phyloP scores from a whole-genome alignment of 441 rosid species.

The Mallotus repandus region DNA sequence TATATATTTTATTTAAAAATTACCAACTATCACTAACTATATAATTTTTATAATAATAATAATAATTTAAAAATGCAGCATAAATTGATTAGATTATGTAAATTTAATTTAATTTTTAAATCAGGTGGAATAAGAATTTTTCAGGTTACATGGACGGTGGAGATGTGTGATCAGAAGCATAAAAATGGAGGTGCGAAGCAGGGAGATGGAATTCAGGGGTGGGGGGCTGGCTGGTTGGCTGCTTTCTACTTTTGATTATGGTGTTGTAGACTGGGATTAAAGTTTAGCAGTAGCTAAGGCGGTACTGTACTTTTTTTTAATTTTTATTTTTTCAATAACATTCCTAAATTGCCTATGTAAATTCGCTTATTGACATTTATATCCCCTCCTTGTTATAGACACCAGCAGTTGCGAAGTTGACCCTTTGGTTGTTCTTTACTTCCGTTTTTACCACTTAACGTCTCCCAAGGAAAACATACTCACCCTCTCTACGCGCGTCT shows the following conservation, averaged over 20 bases:
- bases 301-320: slow-evolving; percentile 16
- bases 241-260: slow-evolving; percentile 20
- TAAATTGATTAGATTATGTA: no score
- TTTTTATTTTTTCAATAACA: neutral
- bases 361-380: slow-evolving; percentile 15
- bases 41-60: no score
- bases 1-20: no score
- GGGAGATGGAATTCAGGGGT: neutral
- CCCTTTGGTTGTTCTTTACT: neutral
- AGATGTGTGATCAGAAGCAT: neutral
- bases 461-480: slow-evolving; percentile 4
- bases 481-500: slow-evolving; percentile 26
- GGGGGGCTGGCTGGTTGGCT: neutral
- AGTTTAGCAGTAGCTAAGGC: neutral
- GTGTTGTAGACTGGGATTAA: slow-evolving; percentile 25
- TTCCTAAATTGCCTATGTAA: slow-evolving; percentile 21
- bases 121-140: no score
- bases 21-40: no score
- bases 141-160: neutral
- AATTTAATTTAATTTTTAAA: no score
- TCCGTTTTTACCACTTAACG: slow-evolving; percentile 21
- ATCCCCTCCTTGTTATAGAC: slow-evolving; percentile 17
- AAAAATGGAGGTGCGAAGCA: slow-evolving; percentile 16
- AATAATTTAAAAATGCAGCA: no score
- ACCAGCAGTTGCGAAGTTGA: slow-evolving; percentile 13